A percentile compares a stretch with the other conserved stretches of the same genome.
Conservation (phyloP, 1,284 basidiomycete species). For the Salmacisia buchloeana region DNA sequence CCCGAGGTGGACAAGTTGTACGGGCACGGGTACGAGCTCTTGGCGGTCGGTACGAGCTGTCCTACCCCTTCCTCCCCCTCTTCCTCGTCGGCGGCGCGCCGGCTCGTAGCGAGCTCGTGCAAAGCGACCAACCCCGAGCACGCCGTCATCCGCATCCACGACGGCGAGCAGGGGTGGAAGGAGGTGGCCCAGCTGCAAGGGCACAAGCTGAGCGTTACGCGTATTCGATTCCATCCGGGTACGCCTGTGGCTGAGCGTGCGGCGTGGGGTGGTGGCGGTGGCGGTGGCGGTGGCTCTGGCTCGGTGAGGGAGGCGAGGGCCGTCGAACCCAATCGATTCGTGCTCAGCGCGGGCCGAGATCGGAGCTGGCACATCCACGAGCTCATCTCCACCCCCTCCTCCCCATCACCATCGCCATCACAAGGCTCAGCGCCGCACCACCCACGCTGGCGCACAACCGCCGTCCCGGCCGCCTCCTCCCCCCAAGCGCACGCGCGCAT, state of each 20-base stretch:
- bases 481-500: constrained; percentile 84
- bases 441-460: neutral
- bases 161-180: constrained; percentile 61
- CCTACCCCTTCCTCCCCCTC: too few species aligned
- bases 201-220: constrained; percentile 82
- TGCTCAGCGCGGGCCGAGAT: constrained; percentile 84
- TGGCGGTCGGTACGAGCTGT: constrained; percentile 21
- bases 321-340: constrained; percentile 49
- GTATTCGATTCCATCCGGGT: constrained; percentile 79
- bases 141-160: constrained; percentile 79
- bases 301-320: neutral
- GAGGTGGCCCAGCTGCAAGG: constrained; percentile 67
- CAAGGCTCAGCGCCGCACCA: neutral
- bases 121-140: constrained; percentile 80
- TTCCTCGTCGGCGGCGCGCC: constrained; percentile 66
- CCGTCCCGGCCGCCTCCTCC: constrained; percentile 53
- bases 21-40: constrained; percentile 92
- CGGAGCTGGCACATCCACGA: constrained; percentile 84
- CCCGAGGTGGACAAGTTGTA: constrained; percentile 94
- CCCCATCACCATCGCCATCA: too few species aligned
- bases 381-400: too few species aligned
- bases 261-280: too few species aligned
- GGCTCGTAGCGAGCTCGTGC: constrained; percentile 82
- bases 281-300: too few species aligned
- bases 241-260: too few species aligned